phyloP scores from a whole-genome alignment of 2,329 filamentous ascomycete species.

The Clarireedia monteithiana region DNA sequence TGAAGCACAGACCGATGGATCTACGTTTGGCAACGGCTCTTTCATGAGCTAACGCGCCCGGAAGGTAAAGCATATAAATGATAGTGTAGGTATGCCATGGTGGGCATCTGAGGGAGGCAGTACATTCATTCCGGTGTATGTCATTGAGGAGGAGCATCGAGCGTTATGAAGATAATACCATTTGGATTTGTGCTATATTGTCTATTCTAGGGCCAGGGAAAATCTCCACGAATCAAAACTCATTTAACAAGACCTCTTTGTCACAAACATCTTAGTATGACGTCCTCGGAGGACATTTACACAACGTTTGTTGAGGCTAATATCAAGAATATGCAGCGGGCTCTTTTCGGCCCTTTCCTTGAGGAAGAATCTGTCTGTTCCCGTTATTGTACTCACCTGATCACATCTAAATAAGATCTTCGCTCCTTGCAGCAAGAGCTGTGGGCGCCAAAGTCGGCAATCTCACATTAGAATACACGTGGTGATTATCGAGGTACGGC shows the following conservation, averaged over 20 bases:
- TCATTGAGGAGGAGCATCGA: neutral
- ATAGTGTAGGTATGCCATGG: neutral
- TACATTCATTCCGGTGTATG: neutral
- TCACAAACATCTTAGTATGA: neutral
- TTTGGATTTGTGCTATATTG: neutral
- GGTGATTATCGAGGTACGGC: no score
- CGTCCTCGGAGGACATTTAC: neutral
- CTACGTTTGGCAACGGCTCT: constrained; percentile 22
- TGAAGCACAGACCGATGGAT: constrained; percentile 15
- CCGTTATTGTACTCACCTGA: no score
- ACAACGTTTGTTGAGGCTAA: no score
- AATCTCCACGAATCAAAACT: neutral
- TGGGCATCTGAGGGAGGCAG: neutral
- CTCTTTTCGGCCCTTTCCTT: no score
- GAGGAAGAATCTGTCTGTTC: no score
- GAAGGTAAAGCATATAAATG: constrained; percentile 15
- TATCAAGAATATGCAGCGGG: no score
- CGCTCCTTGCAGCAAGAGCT: no score
- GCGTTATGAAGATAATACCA: neutral
- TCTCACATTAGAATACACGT: no score
- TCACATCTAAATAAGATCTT: no score
- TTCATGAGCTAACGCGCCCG: constrained; percentile 30
- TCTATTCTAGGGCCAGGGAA: neutral
- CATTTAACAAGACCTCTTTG: neutral
- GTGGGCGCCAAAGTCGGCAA: no score